phyloP scores from a whole-genome alignment of 495 filamentous ascomycete genomes.

The Hypoxylon fragiforme region DNA sequence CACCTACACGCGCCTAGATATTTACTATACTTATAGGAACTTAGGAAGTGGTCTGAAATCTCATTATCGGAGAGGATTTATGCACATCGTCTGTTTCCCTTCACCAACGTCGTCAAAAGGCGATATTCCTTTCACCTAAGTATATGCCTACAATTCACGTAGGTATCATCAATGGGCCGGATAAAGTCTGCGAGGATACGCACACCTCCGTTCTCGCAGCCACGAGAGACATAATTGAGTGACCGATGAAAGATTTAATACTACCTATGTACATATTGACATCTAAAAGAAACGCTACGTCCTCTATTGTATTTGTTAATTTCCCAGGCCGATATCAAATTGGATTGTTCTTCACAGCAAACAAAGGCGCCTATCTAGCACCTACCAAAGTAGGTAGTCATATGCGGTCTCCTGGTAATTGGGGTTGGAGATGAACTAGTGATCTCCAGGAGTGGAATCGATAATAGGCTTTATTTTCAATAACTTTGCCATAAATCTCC shows the following conservation, averaged over 20 bases:
- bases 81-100: not conserved
- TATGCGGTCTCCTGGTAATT: constrained; percentile 15
- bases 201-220: constrained; percentile 19
- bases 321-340: constrained; percentile 23
- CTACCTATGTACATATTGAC: constrained; percentile 6
- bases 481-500: constrained; percentile 12
- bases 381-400: no score
- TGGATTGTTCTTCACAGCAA: constrained; percentile 19
- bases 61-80: no score
- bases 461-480: constrained; percentile 11
- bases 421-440: constrained; percentile 14
- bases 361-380: constrained; percentile 19
- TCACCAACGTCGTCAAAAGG: no score
- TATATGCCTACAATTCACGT: no score
- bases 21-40: no score
- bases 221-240: not conserved
- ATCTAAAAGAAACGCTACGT: no score
- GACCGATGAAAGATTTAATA: not conserved
- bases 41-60: no score
- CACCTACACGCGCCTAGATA: no score
- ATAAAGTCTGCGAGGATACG: constrained; percentile 20
- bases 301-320: constrained; percentile 1
- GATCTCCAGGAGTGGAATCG: constrained; percentile 27
- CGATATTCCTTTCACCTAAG: no score
- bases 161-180: constrained; percentile 18